Percentiles rank a stretch among this genome's conserved stretches.
phyloP scores from a whole-genome alignment of 768 basidiomycete species.

The Lentinula raphanica region DNA sequence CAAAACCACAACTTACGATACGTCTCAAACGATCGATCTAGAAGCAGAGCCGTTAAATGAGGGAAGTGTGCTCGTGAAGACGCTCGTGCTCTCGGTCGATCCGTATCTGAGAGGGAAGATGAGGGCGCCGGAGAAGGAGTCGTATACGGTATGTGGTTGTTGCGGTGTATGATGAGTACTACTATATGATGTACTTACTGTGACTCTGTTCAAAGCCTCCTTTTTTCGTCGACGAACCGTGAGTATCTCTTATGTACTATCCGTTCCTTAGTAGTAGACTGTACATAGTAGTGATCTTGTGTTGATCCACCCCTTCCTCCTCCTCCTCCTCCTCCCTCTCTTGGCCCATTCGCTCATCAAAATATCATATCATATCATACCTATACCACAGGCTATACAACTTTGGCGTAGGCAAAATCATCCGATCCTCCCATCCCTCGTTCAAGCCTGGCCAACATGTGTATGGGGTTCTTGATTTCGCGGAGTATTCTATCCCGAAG shows the following conservation, averaged over 20 bases:
- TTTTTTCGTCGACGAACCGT: constrained; percentile 11
- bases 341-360: too few species aligned
- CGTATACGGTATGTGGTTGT: constrained; percentile 11
- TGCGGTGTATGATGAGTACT: too few species aligned
- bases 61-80: constrained; percentile 28
- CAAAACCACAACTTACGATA: constrained; percentile 25
- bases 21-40: constrained; percentile 27
- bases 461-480: constrained; percentile 14
- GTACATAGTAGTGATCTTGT: too few species aligned
- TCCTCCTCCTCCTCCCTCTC: too few species aligned
- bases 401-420: constrained; percentile 14
- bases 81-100: constrained; percentile 30
- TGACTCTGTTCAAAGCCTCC: neutral
- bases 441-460: constrained; percentile 21
- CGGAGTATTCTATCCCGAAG: constrained; percentile 10
- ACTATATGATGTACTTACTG: too few species aligned
- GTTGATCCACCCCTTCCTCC: too few species aligned
- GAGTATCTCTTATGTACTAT: too few species aligned
- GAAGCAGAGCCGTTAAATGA: constrained; percentile 25
- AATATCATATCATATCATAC: too few species aligned
- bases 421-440: constrained; percentile 13
- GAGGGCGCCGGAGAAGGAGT: constrained; percentile 14
- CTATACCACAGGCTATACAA: constrained; percentile 12
- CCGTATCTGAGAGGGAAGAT: constrained; percentile 28
- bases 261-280: too few species aligned